Base-by-base conservation (phyloP, 73 alveolate species). In the Tetrahymena borealis region DNA sequence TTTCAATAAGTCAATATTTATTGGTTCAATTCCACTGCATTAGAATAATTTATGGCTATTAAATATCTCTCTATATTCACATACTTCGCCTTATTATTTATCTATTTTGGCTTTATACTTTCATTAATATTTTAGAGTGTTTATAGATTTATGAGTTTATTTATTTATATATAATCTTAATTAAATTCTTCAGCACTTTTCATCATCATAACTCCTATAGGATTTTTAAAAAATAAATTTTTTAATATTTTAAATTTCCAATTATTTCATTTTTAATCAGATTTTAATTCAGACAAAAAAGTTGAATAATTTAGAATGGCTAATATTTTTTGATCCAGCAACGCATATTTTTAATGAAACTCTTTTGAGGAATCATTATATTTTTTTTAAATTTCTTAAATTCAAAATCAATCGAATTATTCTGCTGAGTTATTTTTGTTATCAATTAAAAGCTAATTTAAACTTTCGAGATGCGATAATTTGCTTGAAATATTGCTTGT, bases 171-270 rank as follows among this genome's bases (percentile, higher is more conserved):
- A 60, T 18, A 35, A 35, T 0, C 18, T 60, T 60, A 60, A 60
- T 60, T 60, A 60, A 9, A 32, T 79, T 79, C 78, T 93, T 93
- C 95, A 93, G 91, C 95, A 93, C 78, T 93, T 93, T 85, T 93
- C 95, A 42, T 93, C 95, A 90, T 93, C 91, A 31, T 93, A 93
- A 93, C 95, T 93, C 85, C 85, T 60, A 60, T 24, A 60, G n/a
- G n/a, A 20, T 60, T 60, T 13, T 24, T 60, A 60, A 60, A 60
- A 60, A 5, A n/a, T 60, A 1, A 18, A 24, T 60, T 60, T 24
- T 24, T 60, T 20, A 20, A 60, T 42, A 2, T 60, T 7, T 1
- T 5, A 8, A 4, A 20, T 41, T 41, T 4, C 20, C 33, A 18
- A 41, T 41, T 41, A 18, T 40, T 41, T 41, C 20, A 12, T 18